A percentile compares a stretch with the other conserved stretches of the same genome.
Conservation (phyloP, 345 rosid genomes). For the Eutrema heterophyllum region DNA sequence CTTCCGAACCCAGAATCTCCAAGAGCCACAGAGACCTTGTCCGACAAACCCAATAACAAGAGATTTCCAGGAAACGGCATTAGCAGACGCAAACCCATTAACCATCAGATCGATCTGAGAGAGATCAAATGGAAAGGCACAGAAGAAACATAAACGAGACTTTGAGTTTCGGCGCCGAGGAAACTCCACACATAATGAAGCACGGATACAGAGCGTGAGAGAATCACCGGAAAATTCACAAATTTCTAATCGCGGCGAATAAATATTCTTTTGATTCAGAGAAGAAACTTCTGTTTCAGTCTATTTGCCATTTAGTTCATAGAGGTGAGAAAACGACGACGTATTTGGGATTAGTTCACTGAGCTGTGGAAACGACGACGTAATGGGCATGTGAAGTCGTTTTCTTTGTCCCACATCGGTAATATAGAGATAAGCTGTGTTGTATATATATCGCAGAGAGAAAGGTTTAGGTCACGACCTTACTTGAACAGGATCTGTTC, state of each 20-base stretch:
- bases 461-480: neutral
- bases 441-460: neutral
- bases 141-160: no score
- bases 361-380: neutral
- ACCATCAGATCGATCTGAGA: no score
- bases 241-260: no score
- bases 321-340: neutral
- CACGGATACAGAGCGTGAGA: no score
- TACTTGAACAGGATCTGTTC: slow-evolving; percentile 20
- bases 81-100: no score
- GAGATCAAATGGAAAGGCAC: no score
- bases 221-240: no score
- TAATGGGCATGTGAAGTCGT: neutral
- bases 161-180: no score
- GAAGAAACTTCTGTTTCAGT: slow-evolving; percentile 2
- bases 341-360: neutral
- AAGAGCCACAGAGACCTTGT: slow-evolving; percentile 53
- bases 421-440: neutral
- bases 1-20: slow-evolving; percentile 50
- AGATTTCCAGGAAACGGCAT: slow-evolving; percentile 61
- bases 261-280: neutral
- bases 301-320: neutral
- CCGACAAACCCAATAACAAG: slow-evolving; percentile 71
- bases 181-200: no score
- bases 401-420: no score